phyloP scores from a whole-genome alignment of 1,284 basidiomycete species.

The Porphyrellus sp. region DNA sequence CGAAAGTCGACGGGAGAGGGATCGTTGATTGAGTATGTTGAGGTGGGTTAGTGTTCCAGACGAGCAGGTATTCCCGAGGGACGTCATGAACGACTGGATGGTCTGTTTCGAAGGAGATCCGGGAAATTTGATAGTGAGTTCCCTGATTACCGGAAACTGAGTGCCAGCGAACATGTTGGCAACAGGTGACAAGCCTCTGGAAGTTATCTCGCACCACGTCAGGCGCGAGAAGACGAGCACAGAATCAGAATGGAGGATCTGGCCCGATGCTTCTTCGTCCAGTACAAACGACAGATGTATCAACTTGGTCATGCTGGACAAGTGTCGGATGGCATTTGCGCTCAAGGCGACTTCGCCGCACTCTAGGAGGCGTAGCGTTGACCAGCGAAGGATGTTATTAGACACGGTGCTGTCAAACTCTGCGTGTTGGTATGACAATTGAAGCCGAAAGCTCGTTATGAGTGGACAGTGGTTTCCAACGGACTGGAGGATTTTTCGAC shows the following conservation, averaged over 20 bases:
- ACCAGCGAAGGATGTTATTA: background rate
- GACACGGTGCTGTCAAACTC: slow-evolving; percentile 1
- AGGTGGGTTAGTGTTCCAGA: background rate
- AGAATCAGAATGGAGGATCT: background rate
- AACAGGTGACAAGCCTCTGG: background rate
- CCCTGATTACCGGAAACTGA: background rate
- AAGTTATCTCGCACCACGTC: background rate
- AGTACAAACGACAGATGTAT: background rate
- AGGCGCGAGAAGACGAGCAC: background rate
- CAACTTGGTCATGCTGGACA: background rate
- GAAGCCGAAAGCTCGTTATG: background rate
- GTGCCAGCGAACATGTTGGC: background rate
- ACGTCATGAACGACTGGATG: background rate
- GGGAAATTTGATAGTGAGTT: slow-evolving; percentile 3
- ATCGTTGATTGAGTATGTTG: slow-evolving; percentile 2
- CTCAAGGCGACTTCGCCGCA: background rate
- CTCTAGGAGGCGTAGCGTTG: background rate
- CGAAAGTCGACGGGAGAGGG: background rate
- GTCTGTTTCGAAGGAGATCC: background rate
- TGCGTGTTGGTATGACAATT: background rate
- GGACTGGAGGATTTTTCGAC: background rate
- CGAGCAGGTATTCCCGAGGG: background rate
- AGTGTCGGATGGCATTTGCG: background rate
- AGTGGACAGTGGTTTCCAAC: background rate
- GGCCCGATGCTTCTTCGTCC: background rate